A percentile compares a stretch with the other conserved stretches of the same genome.
Conservation (phyloP, 805 yeast genomes). For the Tetrapisispora phaffii region DNA sequence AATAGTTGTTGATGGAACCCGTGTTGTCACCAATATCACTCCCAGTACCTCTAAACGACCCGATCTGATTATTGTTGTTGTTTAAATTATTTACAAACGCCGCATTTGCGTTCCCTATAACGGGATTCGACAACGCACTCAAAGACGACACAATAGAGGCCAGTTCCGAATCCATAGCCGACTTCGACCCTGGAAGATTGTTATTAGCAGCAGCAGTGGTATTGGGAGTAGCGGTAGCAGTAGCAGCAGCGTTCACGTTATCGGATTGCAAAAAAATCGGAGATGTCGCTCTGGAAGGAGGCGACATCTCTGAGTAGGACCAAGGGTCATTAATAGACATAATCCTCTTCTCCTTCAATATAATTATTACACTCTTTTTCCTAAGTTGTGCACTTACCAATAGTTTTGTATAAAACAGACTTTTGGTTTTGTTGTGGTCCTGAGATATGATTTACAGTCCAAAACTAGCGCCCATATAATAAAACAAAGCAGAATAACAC, state of each 20-base stretch:
- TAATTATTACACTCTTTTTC: too few species aligned
- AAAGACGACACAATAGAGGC: slow-evolving; percentile 31
- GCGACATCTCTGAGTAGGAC: slow-evolving; percentile 5
- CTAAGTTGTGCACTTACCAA: too few species aligned
- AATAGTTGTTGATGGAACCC: not conserved
- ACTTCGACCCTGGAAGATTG: not conserved
- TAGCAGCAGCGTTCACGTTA: not conserved
- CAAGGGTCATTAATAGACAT: slow-evolving; percentile 6
- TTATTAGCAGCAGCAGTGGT: slow-evolving; percentile 1
- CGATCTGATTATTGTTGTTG: slow-evolving; percentile 12
- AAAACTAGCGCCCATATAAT: too few species aligned
- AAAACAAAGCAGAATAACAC: too few species aligned
- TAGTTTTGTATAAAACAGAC: too few species aligned
- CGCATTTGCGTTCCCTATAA: not conserved
- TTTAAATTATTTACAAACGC: slow-evolving; percentile 1
- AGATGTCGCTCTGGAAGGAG: slow-evolving; percentile 5
- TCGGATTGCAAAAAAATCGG: slow-evolving; percentile 3
- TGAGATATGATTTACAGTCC: too few species aligned
- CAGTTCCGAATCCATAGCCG: slow-evolving; percentile 25
- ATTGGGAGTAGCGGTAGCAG: not conserved
- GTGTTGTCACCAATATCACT: slow-evolving; percentile 10
- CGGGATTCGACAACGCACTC: slow-evolving; percentile 26
- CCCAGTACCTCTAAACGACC: slow-evolving; percentile 23
- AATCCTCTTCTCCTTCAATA: too few species aligned
- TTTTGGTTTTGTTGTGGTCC: too few species aligned